Percentiles rank a stretch among this genome's conserved stretches.
These are phyloP conservation scores for Choiromyces venosus DNA, from an alignment of 495 filamentous ascomycete genomes.

Conservation along the genomic window DNA sequence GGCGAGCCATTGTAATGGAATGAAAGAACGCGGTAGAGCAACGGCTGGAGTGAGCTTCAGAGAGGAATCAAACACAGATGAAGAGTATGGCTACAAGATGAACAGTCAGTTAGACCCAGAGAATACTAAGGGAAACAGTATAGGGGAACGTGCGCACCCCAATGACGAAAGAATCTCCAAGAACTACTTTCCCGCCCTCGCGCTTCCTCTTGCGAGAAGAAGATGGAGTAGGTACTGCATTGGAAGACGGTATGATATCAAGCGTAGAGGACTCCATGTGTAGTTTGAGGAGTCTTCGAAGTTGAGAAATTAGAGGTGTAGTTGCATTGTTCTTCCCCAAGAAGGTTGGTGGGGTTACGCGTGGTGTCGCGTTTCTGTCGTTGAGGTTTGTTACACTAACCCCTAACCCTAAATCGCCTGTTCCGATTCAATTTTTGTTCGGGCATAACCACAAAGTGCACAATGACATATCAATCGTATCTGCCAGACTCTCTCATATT, in stretches of 20 bases:
- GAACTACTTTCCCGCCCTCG: slow-evolving; percentile 26
- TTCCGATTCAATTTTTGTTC: neutral
- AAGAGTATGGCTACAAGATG: slow-evolving; percentile 28
- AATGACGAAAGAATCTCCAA: slow-evolving; percentile 35
- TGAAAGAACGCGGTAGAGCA: slow-evolving; percentile 32
- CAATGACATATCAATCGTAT: neutral
- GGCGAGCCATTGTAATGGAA: slow-evolving; percentile 39
- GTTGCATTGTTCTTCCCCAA: slow-evolving; percentile 22
- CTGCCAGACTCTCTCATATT: neutral
- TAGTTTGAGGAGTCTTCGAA: neutral
- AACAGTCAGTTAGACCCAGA: neutral
- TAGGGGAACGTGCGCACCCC: slow-evolving; percentile 23
- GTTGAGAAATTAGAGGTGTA: slow-evolving; percentile 8
- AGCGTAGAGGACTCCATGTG: slow-evolving; percentile 3
- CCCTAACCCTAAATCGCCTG: neutral
- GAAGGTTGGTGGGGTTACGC: slow-evolving; percentile 10
- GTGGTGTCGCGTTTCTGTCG: slow-evolving; percentile 3
- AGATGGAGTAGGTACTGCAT: slow-evolving; percentile 17
- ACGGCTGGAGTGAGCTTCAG: slow-evolving; percentile 39
- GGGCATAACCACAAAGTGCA: neutral
- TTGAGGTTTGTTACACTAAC: neutral
- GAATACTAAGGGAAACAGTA: neutral
- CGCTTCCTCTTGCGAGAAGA: slow-evolving; percentile 36
- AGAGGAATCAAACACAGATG: slow-evolving; percentile 36
- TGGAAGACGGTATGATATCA: slow-evolving; percentile 3